Base-by-base conservation (phyloP, 352 stramenopile species). In the Plasmopara muralis region DNA sequence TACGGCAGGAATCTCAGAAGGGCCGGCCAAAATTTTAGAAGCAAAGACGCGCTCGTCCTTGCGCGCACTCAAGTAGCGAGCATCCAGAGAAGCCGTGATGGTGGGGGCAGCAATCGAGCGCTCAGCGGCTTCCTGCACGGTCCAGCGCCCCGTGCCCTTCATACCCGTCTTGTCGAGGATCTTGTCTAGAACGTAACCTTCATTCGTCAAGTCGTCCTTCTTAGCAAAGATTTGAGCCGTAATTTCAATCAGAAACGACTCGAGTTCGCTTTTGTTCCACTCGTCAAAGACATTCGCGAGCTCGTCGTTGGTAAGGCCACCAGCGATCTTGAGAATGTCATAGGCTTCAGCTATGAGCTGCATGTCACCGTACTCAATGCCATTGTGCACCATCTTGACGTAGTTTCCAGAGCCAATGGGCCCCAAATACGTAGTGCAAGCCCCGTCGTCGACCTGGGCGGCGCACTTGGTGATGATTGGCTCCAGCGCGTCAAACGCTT, bases 361-460 rank as follows among this genome's bases (percentile, higher is more conserved):
- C 96, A 99, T 99, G 72, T 99, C 96, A 47, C 95, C 96, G 77
- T 99, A 99, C 72, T 99, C 97, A 64, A 99, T 99, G 55, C 97
- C 97, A 81, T 99, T 99, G 88, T 99, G 97, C 54, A 99, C 95
- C 96, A 99, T 99, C 83, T 99, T 99, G 47, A 99, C 96, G 76
- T 99, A 99, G 80, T 99, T 99, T 52, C 97, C 97, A 30, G 86
- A 86, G 60, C 97, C 97, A 34, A 97, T 87, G 14, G 85, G 86
- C 34, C 97, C 97, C 44, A 98, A 72, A 75, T 99, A 99, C 43
- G 93, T 97, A 16, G 95, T 98, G 71, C 97, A 99, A 16, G 96
- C 76, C 18, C 91, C 91, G 54, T 95, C 86, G 55, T 94, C 80
- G 16, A 97, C 93, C 70, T 98, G 89, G 5, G 97, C 97, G 1